Base-by-base conservation (phyloP, 805 yeast genomes). In the Clavispora carvajalis region DNA sequence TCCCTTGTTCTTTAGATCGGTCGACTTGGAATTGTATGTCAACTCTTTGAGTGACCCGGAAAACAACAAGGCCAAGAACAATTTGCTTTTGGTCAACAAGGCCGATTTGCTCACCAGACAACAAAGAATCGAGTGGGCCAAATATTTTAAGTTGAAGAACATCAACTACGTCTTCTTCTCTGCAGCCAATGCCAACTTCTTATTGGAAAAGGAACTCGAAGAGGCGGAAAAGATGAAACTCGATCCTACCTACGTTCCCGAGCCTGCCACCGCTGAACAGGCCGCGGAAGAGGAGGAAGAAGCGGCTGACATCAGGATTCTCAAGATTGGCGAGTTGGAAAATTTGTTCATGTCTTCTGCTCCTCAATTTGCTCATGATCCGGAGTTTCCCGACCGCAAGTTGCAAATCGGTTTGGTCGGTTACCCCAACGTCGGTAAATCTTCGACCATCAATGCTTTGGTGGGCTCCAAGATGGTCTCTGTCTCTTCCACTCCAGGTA, bases 391-490 rank as follows among this genome's bases (percentile, higher is more conserved):
- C 13, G 76, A 79, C 44, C 57, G 73, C 25, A 71, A 82, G 45
- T 68, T 86, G 39, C 95, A 89, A 59, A 88, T 93, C 49, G 99
- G 99, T 44, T 73, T 93, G 49, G 99, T 93, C 16, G 99, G 99
- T 24, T 93, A 93, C 61, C 99, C 99, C 29, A 93, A 91, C 60
- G 77, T 71, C 19, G 96, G 96, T 69, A 87, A 87, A 59, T 93
- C 98, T 2, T 90, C 98, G n/a, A 93, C 98, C 2, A 93, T 93
- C 55, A 93, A 93, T 62, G 97, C 99, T 0, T 71, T 93, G 31
- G 93, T 91, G 34, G 99, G 99, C 11, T 80, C 97, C 15, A 93
- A 93, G 58, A 90, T 87, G 61, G 99, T 93, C n/a, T 89, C 97
- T 2, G 99, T 93, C 28, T 91, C 98, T 2, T 75, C 98, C 1